Conservation (phyloP, 129 eudicot species). For the Ambrosia trifida region DNA sequence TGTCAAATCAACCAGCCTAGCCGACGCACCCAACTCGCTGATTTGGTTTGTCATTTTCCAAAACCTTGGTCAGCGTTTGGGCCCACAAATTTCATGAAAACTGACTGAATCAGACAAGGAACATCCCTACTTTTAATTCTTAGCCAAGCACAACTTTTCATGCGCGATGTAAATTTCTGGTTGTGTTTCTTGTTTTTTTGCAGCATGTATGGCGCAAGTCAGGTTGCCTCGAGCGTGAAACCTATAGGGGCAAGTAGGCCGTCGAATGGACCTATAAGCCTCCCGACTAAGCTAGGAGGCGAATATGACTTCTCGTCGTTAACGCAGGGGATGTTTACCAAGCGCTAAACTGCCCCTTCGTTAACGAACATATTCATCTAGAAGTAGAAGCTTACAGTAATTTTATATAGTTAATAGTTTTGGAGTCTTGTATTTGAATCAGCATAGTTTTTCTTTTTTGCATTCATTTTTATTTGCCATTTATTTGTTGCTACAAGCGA, state of each 20-base stretch:
- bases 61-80: too few species aligned
- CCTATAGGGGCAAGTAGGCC: slow-evolving; percentile 28
- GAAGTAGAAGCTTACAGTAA: slow-evolving; percentile 9
- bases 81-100: too few species aligned
- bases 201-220: slow-evolving; percentile 26
- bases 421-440: slow-evolving; percentile 18
- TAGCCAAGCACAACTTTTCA: background rate
- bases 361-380: background rate
- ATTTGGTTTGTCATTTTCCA: too few species aligned
- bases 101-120: too few species aligned
- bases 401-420: background rate
- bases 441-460: background rate
- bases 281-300: slow-evolving; percentile 58
- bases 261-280: slow-evolving; percentile 32
- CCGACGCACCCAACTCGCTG: too few species aligned
- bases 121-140: too few species aligned
- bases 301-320: slow-evolving; percentile 70
- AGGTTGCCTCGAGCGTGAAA: slow-evolving; percentile 21
- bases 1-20: too few species aligned
- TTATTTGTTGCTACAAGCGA: slow-evolving; percentile 3
- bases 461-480: slow-evolving; percentile 13
- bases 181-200: background rate
- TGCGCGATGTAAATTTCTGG: background rate
- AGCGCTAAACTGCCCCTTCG: slow-evolving; percentile 30
- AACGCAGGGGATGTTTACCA: slow-evolving; percentile 57